Base-by-base conservation (phyloP, 208 protist genomes). In the Leishmania amazonensis region DNA sequence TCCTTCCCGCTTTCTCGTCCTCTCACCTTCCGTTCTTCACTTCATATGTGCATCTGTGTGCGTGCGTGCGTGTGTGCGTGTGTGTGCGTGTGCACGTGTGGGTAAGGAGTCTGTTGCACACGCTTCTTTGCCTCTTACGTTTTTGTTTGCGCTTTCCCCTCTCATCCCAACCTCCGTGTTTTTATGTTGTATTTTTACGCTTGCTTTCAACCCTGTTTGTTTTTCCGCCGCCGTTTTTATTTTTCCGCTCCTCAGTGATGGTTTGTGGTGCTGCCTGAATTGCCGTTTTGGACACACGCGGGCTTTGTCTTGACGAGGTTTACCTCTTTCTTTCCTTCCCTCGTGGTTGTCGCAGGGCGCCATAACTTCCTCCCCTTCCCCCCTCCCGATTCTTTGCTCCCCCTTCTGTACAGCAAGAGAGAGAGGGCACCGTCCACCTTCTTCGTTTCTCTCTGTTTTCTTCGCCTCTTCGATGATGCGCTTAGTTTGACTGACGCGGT, bases 141-240 rank as follows among this genome's bases (percentile, higher is more conserved):
- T 76, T 76, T 76, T 15, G 42, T 40, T 64, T 40, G 31, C 15
- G 24, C 28, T 1, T 62, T 35, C 38, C 42, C 35, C 49, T 58
- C 68, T 58, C 68, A 35, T 74, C 4, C 5, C 40, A 7, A 49
- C 65, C 40, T 15, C 65, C 28, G 31, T 11, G 38, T 51, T 77
- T 54, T 79, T 75, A 49, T 84, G 11, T 75, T 67, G 47, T 72
- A 49, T 38, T 75, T 74, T 54, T 40, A 42, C 38, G 38, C 21
- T 49, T 21, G 13, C 11, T 54, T 74, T 53, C 21, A 31, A 45
- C 3, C n/a, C 24, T 24, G 24, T 65, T 75, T 45, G 45, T 75
- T 15, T 74, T 78, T 77, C 58, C 70, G 13, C 42, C 60, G 6
- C 15, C 60, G 38, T 21, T 51, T 68, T 35, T 80, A n/a, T 35